Conservation (phyloP, 169 alveolate genomes). For the Plasmodium knowlesi region DNA sequence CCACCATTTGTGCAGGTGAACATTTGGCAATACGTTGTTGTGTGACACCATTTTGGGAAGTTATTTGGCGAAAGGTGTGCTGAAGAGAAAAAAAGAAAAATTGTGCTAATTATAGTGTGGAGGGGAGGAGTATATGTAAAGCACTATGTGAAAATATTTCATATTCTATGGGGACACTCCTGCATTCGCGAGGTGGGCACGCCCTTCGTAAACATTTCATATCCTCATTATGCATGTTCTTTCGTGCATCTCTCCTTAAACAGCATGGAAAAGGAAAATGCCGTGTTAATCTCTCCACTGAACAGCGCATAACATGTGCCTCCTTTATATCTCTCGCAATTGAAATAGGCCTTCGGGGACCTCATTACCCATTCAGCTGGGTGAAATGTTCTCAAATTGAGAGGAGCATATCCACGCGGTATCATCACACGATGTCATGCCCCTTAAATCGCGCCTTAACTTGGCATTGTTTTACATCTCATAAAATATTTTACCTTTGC, state of each 20-base stretch:
- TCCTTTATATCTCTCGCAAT: neutral
- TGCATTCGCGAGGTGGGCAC: neutral
- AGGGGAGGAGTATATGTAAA: neutral
- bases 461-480: neutral
- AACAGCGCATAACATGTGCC: neutral
- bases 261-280: neutral
- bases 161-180: neutral
- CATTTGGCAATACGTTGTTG: conserved; percentile 98
- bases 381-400: neutral
- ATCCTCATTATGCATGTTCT: neutral
- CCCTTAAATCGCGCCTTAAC: neutral
- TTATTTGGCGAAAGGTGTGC: neutral
- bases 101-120: neutral
- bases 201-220: neutral
- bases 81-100: conserved; percentile 2
- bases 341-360: neutral
- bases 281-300: neutral
- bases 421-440: neutral
- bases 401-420: neutral
- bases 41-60: conserved; percentile 89
- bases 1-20: conserved; percentile 98
- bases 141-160: neutral
- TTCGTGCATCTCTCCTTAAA: neutral
- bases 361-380: neutral
- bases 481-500: neutral